These are phyloP conservation scores for Tagetes patula DNA, from an alignment of 129 eudicot species.

Conservation along the genomic window DNA sequence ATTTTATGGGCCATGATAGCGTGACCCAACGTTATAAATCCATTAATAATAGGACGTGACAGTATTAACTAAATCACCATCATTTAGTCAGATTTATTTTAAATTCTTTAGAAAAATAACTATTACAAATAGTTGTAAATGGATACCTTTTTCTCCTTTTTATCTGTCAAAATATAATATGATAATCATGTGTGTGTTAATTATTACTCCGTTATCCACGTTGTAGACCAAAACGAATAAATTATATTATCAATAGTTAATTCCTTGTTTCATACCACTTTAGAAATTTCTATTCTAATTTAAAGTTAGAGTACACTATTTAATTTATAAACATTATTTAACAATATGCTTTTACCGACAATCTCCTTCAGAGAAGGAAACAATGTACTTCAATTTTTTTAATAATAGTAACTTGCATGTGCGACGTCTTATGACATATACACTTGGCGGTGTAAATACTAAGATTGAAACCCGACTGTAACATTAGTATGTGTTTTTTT, in stretches of 20 bases:
- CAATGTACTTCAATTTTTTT: too few species aligned
- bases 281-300: not conserved
- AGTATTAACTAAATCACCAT: not conserved
- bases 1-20: not conserved
- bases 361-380: too few species aligned
- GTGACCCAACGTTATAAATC: not conserved
- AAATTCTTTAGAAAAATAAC: not conserved
- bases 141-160: not conserved
- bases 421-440: too few species aligned
- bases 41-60: not conserved
- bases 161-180: not conserved
- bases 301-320: not conserved
- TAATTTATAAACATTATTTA: not conserved
- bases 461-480: too few species aligned
- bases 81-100: not conserved
- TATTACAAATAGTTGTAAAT: not conserved
- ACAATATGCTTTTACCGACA: not conserved
- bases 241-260: not conserved
- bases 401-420: too few species aligned
- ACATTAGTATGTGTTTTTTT: too few species aligned
- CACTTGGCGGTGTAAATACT: too few species aligned
- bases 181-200: not conserved
- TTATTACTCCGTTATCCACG: not conserved
- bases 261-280: constrained; percentile 1
- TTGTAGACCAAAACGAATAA: not conserved